Conservation (phyloP, 2,329 filamentous ascomycete genomes). For the Sporothrix luriei region DNA sequence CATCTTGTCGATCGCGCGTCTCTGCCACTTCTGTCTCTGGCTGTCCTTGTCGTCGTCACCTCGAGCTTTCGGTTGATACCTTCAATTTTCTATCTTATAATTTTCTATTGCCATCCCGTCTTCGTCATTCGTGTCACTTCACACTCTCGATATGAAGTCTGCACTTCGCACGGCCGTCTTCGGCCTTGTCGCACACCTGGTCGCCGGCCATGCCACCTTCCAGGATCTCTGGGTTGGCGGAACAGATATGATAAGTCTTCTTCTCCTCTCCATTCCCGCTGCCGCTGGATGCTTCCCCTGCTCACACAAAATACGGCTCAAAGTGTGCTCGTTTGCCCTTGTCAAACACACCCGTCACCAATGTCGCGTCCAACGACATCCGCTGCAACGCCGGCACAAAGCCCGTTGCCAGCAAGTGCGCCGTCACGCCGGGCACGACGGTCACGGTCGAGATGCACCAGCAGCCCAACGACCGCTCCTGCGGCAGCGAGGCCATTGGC, state of each 20-base stretch:
- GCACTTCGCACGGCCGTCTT: background rate
- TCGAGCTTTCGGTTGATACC: background rate
- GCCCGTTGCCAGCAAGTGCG: conserved; percentile 48
- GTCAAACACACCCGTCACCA: conserved; percentile 56
- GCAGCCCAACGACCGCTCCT: conserved; percentile 48
- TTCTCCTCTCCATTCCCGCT: conserved; percentile 26
- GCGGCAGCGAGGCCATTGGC: conserved; percentile 53
- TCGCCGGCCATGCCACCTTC: conserved; percentile 55
- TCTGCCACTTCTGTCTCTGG: background rate
- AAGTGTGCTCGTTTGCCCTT: conserved; percentile 53
- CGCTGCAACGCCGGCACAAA: conserved; percentile 50
- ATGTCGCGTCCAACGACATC: conserved; percentile 48
- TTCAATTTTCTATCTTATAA: background rate
- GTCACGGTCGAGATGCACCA: conserved; percentile 62
- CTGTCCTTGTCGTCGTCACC: no score
- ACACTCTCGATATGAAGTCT: conserved; percentile 23
- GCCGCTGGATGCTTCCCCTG: no score
- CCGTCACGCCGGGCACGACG: conserved; percentile 51
- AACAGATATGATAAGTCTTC: conserved; percentile 44
- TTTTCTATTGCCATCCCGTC: background rate
- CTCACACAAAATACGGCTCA: conserved; percentile 10
- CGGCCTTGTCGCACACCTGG: conserved; percentile 44
- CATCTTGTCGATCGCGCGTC: background rate
- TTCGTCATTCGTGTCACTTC: no score
- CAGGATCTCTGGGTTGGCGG: conserved; percentile 55